Conservation (phyloP, 164 flowering plant genomes). For the Stephania yunnanensis region DNA sequence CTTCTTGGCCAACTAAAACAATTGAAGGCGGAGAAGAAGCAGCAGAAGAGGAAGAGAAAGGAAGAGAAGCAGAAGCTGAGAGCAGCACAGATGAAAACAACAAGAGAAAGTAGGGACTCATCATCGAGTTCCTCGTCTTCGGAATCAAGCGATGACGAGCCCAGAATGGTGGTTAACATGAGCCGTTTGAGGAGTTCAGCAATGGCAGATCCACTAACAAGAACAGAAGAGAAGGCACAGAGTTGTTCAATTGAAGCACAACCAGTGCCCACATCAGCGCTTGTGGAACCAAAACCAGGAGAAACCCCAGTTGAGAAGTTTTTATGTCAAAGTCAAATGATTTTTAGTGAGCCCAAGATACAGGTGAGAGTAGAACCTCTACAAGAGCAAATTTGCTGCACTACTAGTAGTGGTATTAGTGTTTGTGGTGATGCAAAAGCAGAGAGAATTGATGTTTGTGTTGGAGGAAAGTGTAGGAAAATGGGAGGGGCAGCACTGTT, state of each 20-base stretch:
- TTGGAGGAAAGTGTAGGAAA: slow-evolving; percentile 81
- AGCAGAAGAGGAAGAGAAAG: slow-evolving; percentile 18
- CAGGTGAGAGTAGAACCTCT: background rate
- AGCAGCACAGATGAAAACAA: slow-evolving; percentile 4
- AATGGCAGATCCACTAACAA: background rate
- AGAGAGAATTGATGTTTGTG: slow-evolving; percentile 67
- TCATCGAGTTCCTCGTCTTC: slow-evolving; percentile 42
- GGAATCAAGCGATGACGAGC: slow-evolving; percentile 47
- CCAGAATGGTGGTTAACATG: slow-evolving; percentile 41
- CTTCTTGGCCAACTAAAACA: slow-evolving; percentile 17
- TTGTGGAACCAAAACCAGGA: background rate
- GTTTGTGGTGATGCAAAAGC: background rate
- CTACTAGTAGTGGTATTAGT: background rate
- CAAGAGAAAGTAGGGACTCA: background rate
- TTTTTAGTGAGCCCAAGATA: background rate
- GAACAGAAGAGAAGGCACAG: background rate
- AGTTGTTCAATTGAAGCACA: background rate
- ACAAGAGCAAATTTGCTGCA: background rate
- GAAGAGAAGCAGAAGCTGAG: slow-evolving; percentile 21
- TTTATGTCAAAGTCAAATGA: slow-evolving; percentile 2
- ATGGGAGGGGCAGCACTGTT: slow-evolving; percentile 50
- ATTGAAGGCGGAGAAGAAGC: slow-evolving; percentile 17
- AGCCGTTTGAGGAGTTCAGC: slow-evolving; percentile 18
- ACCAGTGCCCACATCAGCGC: background rate
- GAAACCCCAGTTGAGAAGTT: background rate